phyloP scores from a whole-genome alignment of 23 red algal genomes.

The Gracilaria caudata region DNA sequence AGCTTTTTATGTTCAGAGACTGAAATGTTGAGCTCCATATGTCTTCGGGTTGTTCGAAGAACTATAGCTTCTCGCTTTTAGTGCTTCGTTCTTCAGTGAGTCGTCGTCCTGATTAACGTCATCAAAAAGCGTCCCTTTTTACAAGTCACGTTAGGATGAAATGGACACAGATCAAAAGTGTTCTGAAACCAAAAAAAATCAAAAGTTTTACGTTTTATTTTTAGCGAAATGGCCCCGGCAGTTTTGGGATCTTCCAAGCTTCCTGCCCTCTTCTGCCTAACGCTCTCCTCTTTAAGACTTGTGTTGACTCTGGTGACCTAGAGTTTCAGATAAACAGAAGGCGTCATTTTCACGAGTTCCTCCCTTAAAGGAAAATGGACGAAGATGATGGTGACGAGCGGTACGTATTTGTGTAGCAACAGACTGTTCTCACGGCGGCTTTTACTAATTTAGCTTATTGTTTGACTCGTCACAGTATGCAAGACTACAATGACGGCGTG shows the following conservation, averaged over 20 bases:
- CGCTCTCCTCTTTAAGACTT: background rate
- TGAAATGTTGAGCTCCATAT: conserved; percentile 25
- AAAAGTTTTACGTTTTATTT: no score
- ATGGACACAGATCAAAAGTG: no score
- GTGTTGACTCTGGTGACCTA: no score
- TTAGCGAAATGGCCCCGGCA: no score
- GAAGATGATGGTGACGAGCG: conserved; percentile 19
- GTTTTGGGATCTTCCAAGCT: no score
- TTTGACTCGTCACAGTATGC: conserved; percentile 8
- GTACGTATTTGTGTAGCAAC: background rate
- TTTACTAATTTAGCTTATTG: background rate
- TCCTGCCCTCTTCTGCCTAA: background rate
- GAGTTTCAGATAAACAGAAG: no score
- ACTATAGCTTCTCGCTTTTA: background rate
- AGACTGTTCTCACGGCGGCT: background rate
- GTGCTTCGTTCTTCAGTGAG: background rate
- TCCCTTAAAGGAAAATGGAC: background rate
- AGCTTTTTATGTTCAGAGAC: background rate
- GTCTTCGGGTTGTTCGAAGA: background rate
- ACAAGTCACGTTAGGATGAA: no score
- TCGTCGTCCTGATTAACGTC: background rate
- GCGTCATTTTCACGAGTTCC: background rate
- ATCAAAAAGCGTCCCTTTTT: background rate
- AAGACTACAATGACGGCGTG: conserved; percentile 50
- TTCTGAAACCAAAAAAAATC: no score